These are phyloP conservation scores for Neofusicoccum parvum DNA, from an alignment of 2,329 filamentous ascomycete species.

Conservation along the genomic window DNA sequence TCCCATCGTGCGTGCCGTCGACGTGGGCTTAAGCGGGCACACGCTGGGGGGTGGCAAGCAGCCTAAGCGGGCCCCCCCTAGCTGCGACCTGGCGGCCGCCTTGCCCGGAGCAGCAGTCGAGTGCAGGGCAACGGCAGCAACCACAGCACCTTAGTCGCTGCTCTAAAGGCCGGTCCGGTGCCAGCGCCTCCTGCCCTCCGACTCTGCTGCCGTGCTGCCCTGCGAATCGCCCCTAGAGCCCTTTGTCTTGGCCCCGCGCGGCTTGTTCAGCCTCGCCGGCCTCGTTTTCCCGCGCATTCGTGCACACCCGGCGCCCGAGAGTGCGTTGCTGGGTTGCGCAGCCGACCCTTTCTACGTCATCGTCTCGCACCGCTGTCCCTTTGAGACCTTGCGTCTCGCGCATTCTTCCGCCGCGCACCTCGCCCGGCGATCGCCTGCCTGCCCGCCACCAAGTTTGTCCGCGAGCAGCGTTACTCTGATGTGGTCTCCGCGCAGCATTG, in stretches of 20 bases:
- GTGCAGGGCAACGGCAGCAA: slow-evolving; percentile 15
- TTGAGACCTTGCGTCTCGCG: slow-evolving; percentile 20
- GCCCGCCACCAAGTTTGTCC: slow-evolving; percentile 7
- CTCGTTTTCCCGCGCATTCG: too few relatives aligned
- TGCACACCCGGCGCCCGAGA: too few relatives aligned
- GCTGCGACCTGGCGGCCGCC: neutral
- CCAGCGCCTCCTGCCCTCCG: slow-evolving; percentile 8
- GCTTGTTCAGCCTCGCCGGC: neutral
- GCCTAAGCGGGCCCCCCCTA: slow-evolving; percentile 6
- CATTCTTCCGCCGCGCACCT: slow-evolving; percentile 19
- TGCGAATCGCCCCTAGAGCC: slow-evolving; percentile 4
- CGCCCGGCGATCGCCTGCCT: slow-evolving; percentile 8
- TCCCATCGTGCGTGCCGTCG: slow-evolving; percentile 16
- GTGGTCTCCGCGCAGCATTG: slow-evolving; percentile 22
- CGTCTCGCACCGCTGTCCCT: slow-evolving; percentile 3
- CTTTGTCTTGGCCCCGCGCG: slow-evolving; percentile 5
- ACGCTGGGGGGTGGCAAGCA: neutral
- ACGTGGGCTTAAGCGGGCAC: slow-evolving; percentile 1
- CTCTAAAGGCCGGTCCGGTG: slow-evolving; percentile 4
- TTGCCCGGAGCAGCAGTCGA: neutral
- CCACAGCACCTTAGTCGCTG: slow-evolving; percentile 10
- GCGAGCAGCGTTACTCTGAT: slow-evolving; percentile 18
- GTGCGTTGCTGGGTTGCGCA: neutral
- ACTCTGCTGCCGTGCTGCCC: neutral
- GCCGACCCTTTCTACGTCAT: slow-evolving; percentile 18